Conservation (phyloP, 1,284 basidiomycete species). For the Fomes fomentarius region DNA sequence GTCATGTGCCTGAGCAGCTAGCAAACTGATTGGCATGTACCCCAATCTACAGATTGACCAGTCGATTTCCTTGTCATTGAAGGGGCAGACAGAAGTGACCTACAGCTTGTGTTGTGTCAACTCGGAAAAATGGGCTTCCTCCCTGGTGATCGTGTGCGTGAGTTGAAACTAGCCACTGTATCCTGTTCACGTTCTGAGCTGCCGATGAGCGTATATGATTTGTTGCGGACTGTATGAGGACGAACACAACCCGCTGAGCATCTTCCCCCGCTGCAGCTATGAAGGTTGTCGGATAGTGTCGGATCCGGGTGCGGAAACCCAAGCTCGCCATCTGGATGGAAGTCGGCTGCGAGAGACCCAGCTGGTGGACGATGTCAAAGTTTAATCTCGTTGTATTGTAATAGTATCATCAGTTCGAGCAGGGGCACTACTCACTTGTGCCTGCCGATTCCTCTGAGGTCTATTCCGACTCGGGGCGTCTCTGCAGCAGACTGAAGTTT, state of each 20-base stretch:
- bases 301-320: not conserved
- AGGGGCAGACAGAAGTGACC: not conserved
- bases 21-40: slow-evolving; percentile 1
- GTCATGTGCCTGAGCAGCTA: slow-evolving; percentile 4
- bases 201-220: not conserved
- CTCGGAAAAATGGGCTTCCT: slow-evolving; percentile 2
- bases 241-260: slow-evolving; percentile 1
- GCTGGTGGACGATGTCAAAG: slow-evolving; percentile 33
- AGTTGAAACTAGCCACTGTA: slow-evolving; percentile 5
- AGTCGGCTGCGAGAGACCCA: slow-evolving; percentile 28
- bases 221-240: not conserved
- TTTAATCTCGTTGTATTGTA: slow-evolving; percentile 33
- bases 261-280: slow-evolving; percentile 1
- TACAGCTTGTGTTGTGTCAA: slow-evolving; percentile 4
- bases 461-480: slow-evolving; percentile 5
- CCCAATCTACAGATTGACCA: not conserved
- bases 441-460: slow-evolving; percentile 3
- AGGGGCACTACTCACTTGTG: too few species aligned
- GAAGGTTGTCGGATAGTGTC: not conserved
- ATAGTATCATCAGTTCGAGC: too few species aligned
- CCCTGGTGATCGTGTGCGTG: slow-evolving; percentile 3
- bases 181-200: slow-evolving; percentile 8
- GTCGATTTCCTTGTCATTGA: not conserved
- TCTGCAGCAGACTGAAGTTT: slow-evolving; percentile 6
- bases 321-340: slow-evolving; percentile 17